These are phyloP conservation scores for Schizothecium vesticola DNA, from an alignment of 495 filamentous ascomycete species.

Conservation along the genomic window DNA sequence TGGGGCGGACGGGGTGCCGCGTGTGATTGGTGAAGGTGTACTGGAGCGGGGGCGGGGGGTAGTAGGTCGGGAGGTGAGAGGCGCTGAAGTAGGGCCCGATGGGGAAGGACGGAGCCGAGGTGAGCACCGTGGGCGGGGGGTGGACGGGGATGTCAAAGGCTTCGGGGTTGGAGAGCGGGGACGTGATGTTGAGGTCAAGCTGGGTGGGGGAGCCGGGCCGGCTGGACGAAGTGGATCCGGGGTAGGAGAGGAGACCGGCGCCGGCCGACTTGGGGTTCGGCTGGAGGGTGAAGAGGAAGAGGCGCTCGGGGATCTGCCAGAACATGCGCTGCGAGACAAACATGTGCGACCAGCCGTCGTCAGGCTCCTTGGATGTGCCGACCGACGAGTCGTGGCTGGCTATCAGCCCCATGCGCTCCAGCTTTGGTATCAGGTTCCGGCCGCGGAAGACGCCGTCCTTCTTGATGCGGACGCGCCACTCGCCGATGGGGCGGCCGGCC, in stretches of 20 bases:
- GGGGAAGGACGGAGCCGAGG: conserved; percentile 35
- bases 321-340: conserved; percentile 75
- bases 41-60: conserved; percentile 73
- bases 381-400: conserved; percentile 69
- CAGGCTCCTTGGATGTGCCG: conserved; percentile 58
- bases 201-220: conserved; percentile 57
- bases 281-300: conserved; percentile 83
- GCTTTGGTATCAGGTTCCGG: conserved; percentile 75
- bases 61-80: conserved; percentile 86
- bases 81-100: conserved; percentile 66
- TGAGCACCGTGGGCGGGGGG: conserved; percentile 27
- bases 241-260: conserved; percentile 44
- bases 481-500: conserved; percentile 66
- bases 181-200: conserved; percentile 30
- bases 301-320: conserved; percentile 84
- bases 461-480: conserved; percentile 85
- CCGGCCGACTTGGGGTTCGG: conserved; percentile 37
- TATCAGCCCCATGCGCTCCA: conserved; percentile 89
- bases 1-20: conserved; percentile 82
- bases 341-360: conserved; percentile 70
- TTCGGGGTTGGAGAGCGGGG: conserved; percentile 14
- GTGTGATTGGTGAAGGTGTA: conserved; percentile 74
- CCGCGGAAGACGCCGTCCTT: conserved; percentile 81
- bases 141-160: conserved; percentile 27
- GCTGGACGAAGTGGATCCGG: conserved; percentile 48